Evolutionary conservation across 2,329 filamentous ascomycete genomes (phyloP).

Genomic region (Alternaria alternata): DNA sequence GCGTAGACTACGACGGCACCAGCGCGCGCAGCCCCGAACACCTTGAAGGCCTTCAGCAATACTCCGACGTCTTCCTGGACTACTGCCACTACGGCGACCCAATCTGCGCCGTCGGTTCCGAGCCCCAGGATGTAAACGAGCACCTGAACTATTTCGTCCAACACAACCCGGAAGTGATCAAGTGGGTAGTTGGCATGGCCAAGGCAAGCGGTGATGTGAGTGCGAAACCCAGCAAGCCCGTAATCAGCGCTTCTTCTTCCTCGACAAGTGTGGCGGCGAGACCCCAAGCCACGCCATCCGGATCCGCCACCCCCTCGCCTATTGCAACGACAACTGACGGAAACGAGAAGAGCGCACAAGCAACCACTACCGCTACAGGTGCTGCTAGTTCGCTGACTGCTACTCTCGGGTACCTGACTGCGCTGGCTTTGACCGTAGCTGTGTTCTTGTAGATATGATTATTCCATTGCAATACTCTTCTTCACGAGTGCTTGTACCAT

Average conservation of each 20-base stretch:
- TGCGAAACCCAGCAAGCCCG: constrained; percentile 19
- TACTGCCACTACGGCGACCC: constrained; percentile 71
- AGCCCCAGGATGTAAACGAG: constrained; percentile 61
- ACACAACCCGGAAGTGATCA: constrained; percentile 33
- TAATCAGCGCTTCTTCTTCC: constrained; percentile 3
- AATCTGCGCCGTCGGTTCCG: constrained; percentile 65
- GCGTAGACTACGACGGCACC: constrained; percentile 31
- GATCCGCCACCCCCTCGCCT: neutral
- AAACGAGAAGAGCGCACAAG: constrained; percentile 17
- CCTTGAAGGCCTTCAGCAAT: constrained; percentile 25
- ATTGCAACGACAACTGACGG: constrained; percentile 14
- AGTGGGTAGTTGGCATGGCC: constrained; percentile 30
- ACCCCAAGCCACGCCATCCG: constrained; percentile 6
- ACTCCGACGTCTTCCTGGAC: constrained; percentile 60
- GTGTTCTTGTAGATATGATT: constrained; percentile 3
- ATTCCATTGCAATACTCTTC: neutral
- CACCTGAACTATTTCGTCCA: constrained; percentile 65
- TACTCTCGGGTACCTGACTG: constrained; percentile 7
- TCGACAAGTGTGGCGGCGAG: constrained; percentile 12
- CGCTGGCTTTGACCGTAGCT: neutral
- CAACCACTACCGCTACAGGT: constrained; percentile 5
- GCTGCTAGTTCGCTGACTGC: constrained; percentile 7
- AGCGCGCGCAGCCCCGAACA: constrained; percentile 30
- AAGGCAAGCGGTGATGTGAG: constrained; percentile 23
- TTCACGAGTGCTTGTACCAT: neutral